phyloP scores from a whole-genome alignment of 352 stramenopile species.

The Globisporangium viniferum region DNA sequence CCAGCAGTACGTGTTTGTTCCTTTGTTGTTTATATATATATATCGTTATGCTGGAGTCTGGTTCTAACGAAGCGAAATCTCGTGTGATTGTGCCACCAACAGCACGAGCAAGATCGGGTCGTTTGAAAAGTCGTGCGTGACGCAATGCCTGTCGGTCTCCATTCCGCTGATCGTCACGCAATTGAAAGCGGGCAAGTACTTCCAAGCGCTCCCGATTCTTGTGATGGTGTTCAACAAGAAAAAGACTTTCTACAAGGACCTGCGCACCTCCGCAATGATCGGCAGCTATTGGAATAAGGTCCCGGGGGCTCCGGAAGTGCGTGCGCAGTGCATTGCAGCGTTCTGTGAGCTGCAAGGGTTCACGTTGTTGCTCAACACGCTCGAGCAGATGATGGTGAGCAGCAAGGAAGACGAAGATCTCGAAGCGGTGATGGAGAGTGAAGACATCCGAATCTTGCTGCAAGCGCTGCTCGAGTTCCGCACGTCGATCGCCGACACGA shows the following conservation, averaged over 20 bases:
- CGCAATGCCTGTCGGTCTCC: conserved; percentile 64
- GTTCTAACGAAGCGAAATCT: background rate
- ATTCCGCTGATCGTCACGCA: conserved; percentile 70
- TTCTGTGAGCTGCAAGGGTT: conserved; percentile 86
- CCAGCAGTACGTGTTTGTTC: conserved; percentile 66
- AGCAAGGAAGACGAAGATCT: conserved; percentile 37
- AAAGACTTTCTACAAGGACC: conserved; percentile 87
- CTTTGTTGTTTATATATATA: background rate
- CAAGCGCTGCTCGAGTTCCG: conserved; percentile 80
- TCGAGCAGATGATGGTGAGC: conserved; percentile 70
- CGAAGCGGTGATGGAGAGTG: conserved; percentile 63
- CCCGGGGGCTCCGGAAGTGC: conserved; percentile 73
- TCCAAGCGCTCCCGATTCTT: conserved; percentile 61
- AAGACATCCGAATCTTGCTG: conserved; percentile 77
- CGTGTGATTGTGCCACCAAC: background rate
- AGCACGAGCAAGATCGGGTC: conserved; percentile 86
- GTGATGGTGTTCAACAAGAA: conserved; percentile 90
- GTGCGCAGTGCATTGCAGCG: conserved; percentile 73
- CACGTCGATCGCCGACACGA: conserved; percentile 53
- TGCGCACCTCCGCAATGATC: conserved; percentile 85
- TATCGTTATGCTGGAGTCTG: background rate
- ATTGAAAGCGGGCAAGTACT: conserved; percentile 65
- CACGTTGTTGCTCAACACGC: conserved; percentile 59
- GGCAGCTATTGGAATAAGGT: conserved; percentile 89
- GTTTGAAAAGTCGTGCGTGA: conserved; percentile 86